These are phyloP conservation scores for Penicillium sp. DNA, from an alignment of 2,329 filamentous ascomycete genomes.

Conservation along the genomic window DNA sequence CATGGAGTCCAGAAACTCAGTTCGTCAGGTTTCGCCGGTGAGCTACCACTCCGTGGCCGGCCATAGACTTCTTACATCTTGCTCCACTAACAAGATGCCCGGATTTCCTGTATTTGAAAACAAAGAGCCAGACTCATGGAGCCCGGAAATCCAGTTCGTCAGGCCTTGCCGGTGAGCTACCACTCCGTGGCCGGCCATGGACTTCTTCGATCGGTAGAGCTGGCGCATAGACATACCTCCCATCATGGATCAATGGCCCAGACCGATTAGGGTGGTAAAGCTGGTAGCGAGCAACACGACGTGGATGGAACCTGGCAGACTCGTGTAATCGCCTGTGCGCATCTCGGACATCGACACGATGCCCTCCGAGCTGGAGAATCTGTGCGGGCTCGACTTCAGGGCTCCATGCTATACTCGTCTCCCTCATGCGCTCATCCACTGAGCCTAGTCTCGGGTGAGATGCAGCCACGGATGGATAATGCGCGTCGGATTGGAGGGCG, in stretches of 20 bases:
- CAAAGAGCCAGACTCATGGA: background rate
- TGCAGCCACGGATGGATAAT: constrained; percentile 13
- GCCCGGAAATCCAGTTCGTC: constrained; percentile 22
- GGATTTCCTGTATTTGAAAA: background rate
- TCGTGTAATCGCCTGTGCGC: constrained; percentile 25
- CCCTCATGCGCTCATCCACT: constrained; percentile 18
- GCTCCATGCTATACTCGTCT: constrained; percentile 15
- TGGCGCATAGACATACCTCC: constrained; percentile 13
- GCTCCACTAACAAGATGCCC: background rate
- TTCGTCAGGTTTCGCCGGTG: constrained; percentile 25
- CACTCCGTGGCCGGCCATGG: constrained; percentile 26
- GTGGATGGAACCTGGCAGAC: constrained; percentile 13
- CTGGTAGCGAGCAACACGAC: constrained; percentile 19
- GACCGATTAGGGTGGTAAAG: constrained; percentile 28
- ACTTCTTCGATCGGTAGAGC: constrained; percentile 13
- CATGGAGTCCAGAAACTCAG: constrained; percentile 18
- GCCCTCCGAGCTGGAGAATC: constrained; percentile 24
- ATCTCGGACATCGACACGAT: constrained; percentile 30
- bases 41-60: constrained; percentile 31
- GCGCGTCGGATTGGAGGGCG: constrained; percentile 18
- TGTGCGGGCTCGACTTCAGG: constrained; percentile 12
- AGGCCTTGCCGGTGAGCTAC: constrained; percentile 30
- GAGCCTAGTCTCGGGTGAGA: constrained; percentile 15
- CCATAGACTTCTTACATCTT: constrained; percentile 10
- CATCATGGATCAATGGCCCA: constrained; percentile 26